Conservation (phyloP, 2,329 filamentous ascomycete species). For the Aspergillus pseudotamarii region DNA sequence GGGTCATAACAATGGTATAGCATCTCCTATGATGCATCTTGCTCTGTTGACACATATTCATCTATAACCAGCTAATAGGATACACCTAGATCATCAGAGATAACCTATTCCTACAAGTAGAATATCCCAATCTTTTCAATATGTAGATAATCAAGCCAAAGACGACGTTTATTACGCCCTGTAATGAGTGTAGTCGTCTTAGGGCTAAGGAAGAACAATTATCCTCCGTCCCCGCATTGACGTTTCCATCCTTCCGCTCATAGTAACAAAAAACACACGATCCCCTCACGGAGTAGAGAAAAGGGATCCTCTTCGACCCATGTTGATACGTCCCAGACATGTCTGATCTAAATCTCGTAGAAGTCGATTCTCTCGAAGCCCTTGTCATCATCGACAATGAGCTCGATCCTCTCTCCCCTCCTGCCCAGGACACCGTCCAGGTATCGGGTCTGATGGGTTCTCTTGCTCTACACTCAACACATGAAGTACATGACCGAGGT, state of each 20-base stretch:
- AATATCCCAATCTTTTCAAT: neutral
- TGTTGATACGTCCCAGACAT: neutral
- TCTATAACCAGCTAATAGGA: no score
- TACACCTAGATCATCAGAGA: no score
- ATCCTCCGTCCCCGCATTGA: neutral
- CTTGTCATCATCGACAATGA: constrained; percentile 59
- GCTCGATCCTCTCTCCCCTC: constrained; percentile 55
- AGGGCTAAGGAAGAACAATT: constrained; percentile 1
- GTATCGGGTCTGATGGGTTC: constrained; percentile 48
- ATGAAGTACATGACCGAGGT: constrained; percentile 41
- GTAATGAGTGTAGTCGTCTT: neutral
- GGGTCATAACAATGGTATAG: no score
- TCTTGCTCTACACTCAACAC: constrained; percentile 42
- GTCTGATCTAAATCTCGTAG: constrained; percentile 30
- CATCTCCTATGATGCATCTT: no score
- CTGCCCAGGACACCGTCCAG: constrained; percentile 47
- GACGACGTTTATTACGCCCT: neutral
- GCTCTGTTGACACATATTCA: no score
- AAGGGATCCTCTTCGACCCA: neutral
- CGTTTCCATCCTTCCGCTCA: neutral
- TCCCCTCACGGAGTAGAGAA: neutral
- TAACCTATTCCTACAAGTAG: neutral
- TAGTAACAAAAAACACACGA: neutral
- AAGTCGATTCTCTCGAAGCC: constrained; percentile 53
- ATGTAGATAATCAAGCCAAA: neutral